Evolutionary conservation across 2,329 filamentous ascomycete genomes (phyloP), one percentile per base, ranked within the genome.

Genomic region (Pyrenochaeta sp.): DNA sequence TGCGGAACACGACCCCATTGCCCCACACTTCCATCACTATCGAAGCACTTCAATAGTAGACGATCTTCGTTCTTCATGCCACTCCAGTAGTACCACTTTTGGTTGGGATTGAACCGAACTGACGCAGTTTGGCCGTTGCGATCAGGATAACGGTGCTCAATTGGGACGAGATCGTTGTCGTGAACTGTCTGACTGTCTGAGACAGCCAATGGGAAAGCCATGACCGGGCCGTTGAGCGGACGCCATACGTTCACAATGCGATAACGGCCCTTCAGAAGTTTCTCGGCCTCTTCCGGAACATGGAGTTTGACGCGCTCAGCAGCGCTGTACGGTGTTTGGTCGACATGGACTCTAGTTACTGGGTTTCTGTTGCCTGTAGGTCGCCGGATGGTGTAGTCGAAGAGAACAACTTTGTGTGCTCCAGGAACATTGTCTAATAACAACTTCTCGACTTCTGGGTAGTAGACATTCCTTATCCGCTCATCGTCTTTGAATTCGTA

Each of bases 191-290:
- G 69, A 13, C 77, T 79, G 5, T 83, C 79, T 0, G 83, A 82
- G 37, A 84, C 79, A 0, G 77, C 81, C 2, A 86, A 72, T 2
- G 85, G 83, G 17, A 73, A 77, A 0, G 76, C 74, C 41, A 82
- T 78, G 0, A 85, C 80, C 2, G 79, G 77, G 0, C 78, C 81
- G 34, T 82, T 84, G 13, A 86, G 68, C 0, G 69, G 85, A 0
- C 88, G 80, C 91, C 91, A 96, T 34, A 96, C 86, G 57, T 96
- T 96, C 68, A 96, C 83, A 62, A 96, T 89, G 48, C 90, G 82
- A 70, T 90, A 91, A 2, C 90, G 84, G 3, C 81, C 83, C 45
- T 78, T 67, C 1, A 93, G 80, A 0, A 93, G 75, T 41, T 72
- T 63, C 3, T 86, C 84, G 0, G 89, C 88, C 49, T 91, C 87